Evolutionary conservation across 2,329 filamentous ascomycete species (phyloP), one percentile per base, ranked within the genome.

Genomic region (Verticillium klebahnii): DNA sequence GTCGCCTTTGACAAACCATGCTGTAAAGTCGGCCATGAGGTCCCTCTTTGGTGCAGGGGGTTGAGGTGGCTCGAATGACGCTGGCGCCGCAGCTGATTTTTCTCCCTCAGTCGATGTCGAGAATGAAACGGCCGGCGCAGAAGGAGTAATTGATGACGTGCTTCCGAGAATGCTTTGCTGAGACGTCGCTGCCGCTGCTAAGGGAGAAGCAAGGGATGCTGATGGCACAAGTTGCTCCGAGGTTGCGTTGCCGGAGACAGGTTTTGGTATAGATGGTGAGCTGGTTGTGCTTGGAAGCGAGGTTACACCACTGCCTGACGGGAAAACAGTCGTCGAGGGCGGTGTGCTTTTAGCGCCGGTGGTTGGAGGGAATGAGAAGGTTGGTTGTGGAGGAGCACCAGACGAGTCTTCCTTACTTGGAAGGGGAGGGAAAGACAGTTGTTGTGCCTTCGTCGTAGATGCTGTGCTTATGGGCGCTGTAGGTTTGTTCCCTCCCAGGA

Each of bases 1-100:
- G 61, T 87, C 85, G 36, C 80, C 85, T 14, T 73, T 71, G 3
- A 85, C 81, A 60, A 81, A 82, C 85, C 85, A 87, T 31, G 75
- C 77, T 0, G 82, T 77, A 34, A 87, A 80, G 57, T 81, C 77
- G 7, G 72, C 78, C 66, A 86, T 75, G 2, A 74, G 67, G 62
- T 85, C 81, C 29, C 73, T 63, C 32, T 59, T 59, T 34, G 31
- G 64, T 12, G 60, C 25, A 56, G 37, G 34, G 6, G 40, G 58
- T 17, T n/a, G 36, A 50, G 40, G 17, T 45, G 39, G 39, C 39
- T 45, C 8, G 17, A 11, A 9, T 17, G 39, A n/a, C 39, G 31
- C 31, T 40, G 39, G 29, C 15, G 29, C 25, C 39, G 23, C 25
- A 23, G 57, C 25, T n/a, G 39, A 15, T 23, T 7, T 19, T 1